phyloP scores from a whole-genome alignment of 192 early-diverging fungal species.

The Entomortierella chlamydospora region DNA sequence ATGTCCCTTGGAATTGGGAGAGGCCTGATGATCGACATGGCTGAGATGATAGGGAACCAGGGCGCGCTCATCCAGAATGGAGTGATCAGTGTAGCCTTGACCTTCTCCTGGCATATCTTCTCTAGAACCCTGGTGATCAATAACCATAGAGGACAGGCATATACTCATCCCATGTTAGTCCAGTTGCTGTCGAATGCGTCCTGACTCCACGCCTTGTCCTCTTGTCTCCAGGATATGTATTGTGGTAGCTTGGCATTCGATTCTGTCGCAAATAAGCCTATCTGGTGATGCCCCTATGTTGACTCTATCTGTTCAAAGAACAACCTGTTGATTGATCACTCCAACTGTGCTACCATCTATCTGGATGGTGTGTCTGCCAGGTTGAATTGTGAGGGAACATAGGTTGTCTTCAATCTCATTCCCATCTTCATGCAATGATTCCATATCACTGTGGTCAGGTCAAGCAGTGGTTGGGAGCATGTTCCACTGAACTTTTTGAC shows the following conservation, averaged over 20 bases:
- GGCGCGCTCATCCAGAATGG: conserved; percentile 24
- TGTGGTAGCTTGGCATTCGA: conserved; percentile 7
- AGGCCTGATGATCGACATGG: conserved; percentile 4
- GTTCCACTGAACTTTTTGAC: conserved; percentile 42
- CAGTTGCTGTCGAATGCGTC: conserved; percentile 28
- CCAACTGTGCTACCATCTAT: conserved; percentile 5
- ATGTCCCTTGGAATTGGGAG: not conserved
- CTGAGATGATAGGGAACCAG: conserved; percentile 29
- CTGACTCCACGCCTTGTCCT: conserved; percentile 3
- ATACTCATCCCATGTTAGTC: conserved; percentile 1
- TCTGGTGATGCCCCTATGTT: too few species aligned
- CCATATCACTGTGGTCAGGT: conserved; percentile 14
- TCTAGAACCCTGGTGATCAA: conserved; percentile 2
- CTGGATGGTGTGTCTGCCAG: conserved; percentile 27
- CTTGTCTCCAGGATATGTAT: conserved; percentile 32
- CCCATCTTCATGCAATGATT: conserved; percentile 9
- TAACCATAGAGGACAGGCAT: conserved; percentile 13
- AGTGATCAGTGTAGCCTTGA: conserved; percentile 16
- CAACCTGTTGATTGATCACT: conserved; percentile 4
- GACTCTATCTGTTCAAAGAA: too few species aligned
- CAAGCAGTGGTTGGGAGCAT: conserved; percentile 1
- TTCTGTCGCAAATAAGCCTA: not conserved
- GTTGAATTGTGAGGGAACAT: conserved; percentile 30
- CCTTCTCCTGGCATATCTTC: conserved; percentile 16
- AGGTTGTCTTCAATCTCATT: conserved; percentile 20